phyloP scores from a whole-genome alignment of 352 stramenopile genomes.

The Phytophthora citrophthora region DNA sequence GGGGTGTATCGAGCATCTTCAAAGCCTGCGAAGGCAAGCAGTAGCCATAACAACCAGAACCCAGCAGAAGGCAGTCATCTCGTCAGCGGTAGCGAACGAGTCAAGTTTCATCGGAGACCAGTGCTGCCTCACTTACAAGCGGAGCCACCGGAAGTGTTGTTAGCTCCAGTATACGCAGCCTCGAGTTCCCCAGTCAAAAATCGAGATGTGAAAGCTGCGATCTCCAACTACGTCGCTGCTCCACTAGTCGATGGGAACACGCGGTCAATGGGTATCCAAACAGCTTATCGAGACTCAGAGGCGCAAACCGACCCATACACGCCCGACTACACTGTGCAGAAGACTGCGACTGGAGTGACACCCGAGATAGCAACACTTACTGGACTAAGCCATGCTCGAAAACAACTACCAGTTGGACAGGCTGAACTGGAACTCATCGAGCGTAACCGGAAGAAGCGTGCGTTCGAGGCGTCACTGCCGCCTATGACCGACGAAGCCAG shows the following conservation, averaged over 20 bases:
- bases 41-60: slow-evolving; percentile 43
- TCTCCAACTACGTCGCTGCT: slow-evolving; percentile 34
- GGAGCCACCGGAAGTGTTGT: slow-evolving; percentile 85
- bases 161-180: slow-evolving; percentile 63
- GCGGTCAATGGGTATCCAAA: slow-evolving; percentile 89
- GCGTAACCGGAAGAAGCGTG: slow-evolving; percentile 84
- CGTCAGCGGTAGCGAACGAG: slow-evolving; percentile 76
- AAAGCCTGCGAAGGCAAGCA: slow-evolving; percentile 35
- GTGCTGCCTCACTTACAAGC: slow-evolving; percentile 90
- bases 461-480: slow-evolving; percentile 88
- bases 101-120: slow-evolving; percentile 91
- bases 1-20: slow-evolving; percentile 55
- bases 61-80: slow-evolving; percentile 34
- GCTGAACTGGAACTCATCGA: slow-evolving; percentile 93
- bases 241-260: slow-evolving; percentile 50
- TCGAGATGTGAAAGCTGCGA: slow-evolving; percentile 11
- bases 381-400: slow-evolving; percentile 65
- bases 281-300: slow-evolving; percentile 93
- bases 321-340: slow-evolving; percentile 89
- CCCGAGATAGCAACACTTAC: slow-evolving; percentile 89
- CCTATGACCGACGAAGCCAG: slow-evolving; percentile 95
- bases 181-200: slow-evolving; percentile 8
- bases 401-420: slow-evolving; percentile 78
- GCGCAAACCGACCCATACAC: slow-evolving; percentile 95
- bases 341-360: slow-evolving; percentile 44